Evolutionary conservation across 257 asterid genomes (phyloP).

Genomic region (Solanum microdontum): DNA sequence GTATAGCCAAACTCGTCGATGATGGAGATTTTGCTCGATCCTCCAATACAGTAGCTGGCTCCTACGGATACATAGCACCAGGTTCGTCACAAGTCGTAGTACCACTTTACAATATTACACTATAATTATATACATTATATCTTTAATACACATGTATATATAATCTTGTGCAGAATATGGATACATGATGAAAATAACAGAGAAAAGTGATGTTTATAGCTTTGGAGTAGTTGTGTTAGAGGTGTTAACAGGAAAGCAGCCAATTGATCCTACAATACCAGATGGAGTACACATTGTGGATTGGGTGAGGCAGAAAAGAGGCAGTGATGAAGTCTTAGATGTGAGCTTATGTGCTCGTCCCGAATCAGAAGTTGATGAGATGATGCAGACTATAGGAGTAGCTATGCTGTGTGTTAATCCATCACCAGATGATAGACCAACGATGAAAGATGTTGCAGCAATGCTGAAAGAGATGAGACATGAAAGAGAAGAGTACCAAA

Average conservation of each 20-base stretch:
- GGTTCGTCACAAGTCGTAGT: slow-evolving; percentile 27
- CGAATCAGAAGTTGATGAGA: slow-evolving; percentile 54
- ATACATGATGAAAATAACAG: slow-evolving; percentile 73
- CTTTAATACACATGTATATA: not conserved
- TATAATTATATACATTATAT: not conserved
- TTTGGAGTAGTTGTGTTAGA: slow-evolving; percentile 80
- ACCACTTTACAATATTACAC: not conserved
- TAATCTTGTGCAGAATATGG: slow-evolving; percentile 52
- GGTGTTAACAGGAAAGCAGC: slow-evolving; percentile 67
- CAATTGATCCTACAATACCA: slow-evolving; percentile 70
- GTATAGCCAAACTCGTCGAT: slow-evolving; percentile 65
- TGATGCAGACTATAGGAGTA: slow-evolving; percentile 76
- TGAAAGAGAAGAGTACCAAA: slow-evolving; percentile 45
- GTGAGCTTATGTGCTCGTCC: slow-evolving; percentile 32
- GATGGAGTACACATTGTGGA: slow-evolving; percentile 81
- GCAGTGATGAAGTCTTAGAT: slow-evolving; percentile 37
- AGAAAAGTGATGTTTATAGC: slow-evolving; percentile 78
- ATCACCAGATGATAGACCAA: slow-evolving; percentile 63
- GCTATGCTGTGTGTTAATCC: slow-evolving; percentile 73
- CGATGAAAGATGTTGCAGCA: slow-evolving; percentile 76
- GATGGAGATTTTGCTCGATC: slow-evolving; percentile 58
- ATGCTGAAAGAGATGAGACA: slow-evolving; percentile 72
- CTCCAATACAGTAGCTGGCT: slow-evolving; percentile 71
- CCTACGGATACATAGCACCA: slow-evolving; percentile 88
- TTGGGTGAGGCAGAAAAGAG: slow-evolving; percentile 58